These are phyloP conservation scores for Talaromyces ruber DNA, from an alignment of 495 filamentous ascomycete genomes.

Conservation along the genomic window DNA sequence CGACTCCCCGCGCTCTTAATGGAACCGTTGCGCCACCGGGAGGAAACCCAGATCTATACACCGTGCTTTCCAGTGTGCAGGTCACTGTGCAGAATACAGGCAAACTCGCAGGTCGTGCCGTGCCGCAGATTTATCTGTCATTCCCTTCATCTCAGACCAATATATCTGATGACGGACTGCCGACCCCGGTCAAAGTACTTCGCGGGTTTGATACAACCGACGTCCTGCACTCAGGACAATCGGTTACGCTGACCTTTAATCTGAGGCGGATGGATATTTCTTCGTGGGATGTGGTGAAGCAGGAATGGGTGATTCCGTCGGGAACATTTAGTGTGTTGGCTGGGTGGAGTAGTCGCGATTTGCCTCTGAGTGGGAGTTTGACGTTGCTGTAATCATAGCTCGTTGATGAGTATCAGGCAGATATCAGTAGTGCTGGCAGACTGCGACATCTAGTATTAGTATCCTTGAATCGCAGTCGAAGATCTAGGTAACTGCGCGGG, in stretches of 20 bases:
- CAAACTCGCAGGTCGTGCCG: conserved; percentile 35
- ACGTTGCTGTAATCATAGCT: conserved; percentile 11
- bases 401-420: neutral
- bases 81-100: conserved; percentile 51
- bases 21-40: conserved; percentile 19
- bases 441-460: no score
- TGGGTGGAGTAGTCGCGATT: conserved; percentile 17
- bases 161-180: neutral
- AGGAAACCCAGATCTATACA: conserved; percentile 48
- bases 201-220: conserved; percentile 53
- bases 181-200: conserved; percentile 19
- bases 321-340: conserved; percentile 19
- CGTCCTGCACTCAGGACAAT: conserved; percentile 25
- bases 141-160: conserved; percentile 26
- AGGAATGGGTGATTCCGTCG: conserved; percentile 41
- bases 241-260: conserved; percentile 37
- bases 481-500: neutral
- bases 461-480: neutral
- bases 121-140: conserved; percentile 56
- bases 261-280: conserved; percentile 54
- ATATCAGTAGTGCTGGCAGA: no score
- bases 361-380: conserved; percentile 25
- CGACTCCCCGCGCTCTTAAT: neutral
- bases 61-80: conserved; percentile 37
- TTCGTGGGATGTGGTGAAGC: conserved; percentile 50